These are phyloP conservation scores for Diaporthe capsici DNA, from an alignment of 2,329 filamentous ascomycete genomes.

Conservation along the genomic window DNA sequence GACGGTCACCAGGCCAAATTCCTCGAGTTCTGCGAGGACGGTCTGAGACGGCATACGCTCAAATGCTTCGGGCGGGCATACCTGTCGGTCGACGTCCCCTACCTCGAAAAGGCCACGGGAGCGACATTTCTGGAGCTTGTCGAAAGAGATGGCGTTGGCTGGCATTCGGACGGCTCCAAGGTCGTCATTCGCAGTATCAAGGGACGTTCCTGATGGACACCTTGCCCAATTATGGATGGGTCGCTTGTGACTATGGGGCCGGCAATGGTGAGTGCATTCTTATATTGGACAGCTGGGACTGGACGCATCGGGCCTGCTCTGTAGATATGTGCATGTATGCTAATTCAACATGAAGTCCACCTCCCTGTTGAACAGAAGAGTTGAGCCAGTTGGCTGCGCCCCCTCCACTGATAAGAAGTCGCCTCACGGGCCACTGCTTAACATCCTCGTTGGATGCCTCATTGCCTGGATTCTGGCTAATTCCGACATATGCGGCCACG, in stretches of 20 bases:
- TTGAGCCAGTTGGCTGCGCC: conserved; percentile 13
- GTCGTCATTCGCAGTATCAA: conserved; percentile 80
- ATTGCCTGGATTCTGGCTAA: conserved; percentile 26
- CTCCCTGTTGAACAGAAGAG: background rate
- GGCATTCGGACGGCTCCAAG: conserved; percentile 80
- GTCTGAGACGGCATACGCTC: conserved; percentile 81
- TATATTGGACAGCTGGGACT: conserved; percentile 1
- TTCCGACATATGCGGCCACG: background rate
- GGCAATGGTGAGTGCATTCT: conserved; percentile 30
- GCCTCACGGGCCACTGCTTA: background rate
- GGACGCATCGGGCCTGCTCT: conserved; percentile 8
- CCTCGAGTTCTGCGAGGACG: conserved; percentile 84
- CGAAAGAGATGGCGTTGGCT: conserved; percentile 81
- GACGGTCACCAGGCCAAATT: conserved; percentile 86
- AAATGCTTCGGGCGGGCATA: conserved; percentile 91
- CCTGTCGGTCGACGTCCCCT: conserved; percentile 76
- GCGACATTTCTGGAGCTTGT: conserved; percentile 80
- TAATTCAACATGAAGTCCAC: conserved; percentile 12
- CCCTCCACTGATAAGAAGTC: conserved; percentile 4
- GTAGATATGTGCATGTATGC: conserved; percentile 24
- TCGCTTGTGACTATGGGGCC: background rate
- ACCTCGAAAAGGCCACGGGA: conserved; percentile 78
- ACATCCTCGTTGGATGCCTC: background rate
- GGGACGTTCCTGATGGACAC: conserved; percentile 50
- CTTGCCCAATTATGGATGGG: background rate